These are phyloP conservation scores for Cymbomonas tetramitiformis DNA, from an alignment of 139 green algal genomes.

Conservation along the genomic window DNA sequence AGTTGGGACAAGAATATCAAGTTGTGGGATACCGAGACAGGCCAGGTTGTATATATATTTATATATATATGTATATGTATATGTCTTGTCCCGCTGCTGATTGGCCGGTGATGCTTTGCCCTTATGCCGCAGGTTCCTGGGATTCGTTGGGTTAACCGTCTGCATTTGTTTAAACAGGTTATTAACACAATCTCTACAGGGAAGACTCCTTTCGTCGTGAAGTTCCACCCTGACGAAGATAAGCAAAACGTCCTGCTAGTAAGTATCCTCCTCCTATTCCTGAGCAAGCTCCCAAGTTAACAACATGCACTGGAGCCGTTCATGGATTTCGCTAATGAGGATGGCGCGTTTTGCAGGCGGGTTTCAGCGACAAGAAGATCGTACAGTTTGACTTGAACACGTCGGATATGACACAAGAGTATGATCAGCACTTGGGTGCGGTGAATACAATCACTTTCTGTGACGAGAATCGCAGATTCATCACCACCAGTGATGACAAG, in stretches of 20 bases:
- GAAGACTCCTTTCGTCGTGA: constrained; percentile 57
- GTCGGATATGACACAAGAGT: constrained; percentile 76
- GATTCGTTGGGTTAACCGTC: too few species aligned
- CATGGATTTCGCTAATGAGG: too few species aligned
- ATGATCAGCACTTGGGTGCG: constrained; percentile 88
- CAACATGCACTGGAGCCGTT: too few species aligned
- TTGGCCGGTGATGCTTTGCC: too few species aligned
- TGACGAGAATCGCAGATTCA: constrained; percentile 53
- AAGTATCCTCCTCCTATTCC: too few species aligned
- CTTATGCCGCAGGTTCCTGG: too few species aligned
- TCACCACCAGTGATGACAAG: constrained; percentile 73
- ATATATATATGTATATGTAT: too few species aligned
- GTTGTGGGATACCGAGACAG: constrained; percentile 96
- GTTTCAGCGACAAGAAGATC: constrained; percentile 81
- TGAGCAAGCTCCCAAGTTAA: too few species aligned
- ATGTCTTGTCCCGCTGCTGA: too few species aligned
- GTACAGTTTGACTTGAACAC: constrained; percentile 69
- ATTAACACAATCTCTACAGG: constrained; percentile 31
- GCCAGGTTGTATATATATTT: constrained; percentile 40
- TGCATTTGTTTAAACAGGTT: too few species aligned
- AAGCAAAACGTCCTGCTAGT: too few species aligned
- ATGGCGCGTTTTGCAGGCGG: constrained; percentile 73
- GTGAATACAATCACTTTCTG: constrained; percentile 97
- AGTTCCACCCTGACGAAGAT: constrained; percentile 80
- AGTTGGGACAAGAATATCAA: constrained; percentile 77